A percentile compares a stretch with the other conserved stretches of the same genome.
phyloP scores from a whole-genome alignment of 805 yeast species.

The Barnettozyma californica region DNA sequence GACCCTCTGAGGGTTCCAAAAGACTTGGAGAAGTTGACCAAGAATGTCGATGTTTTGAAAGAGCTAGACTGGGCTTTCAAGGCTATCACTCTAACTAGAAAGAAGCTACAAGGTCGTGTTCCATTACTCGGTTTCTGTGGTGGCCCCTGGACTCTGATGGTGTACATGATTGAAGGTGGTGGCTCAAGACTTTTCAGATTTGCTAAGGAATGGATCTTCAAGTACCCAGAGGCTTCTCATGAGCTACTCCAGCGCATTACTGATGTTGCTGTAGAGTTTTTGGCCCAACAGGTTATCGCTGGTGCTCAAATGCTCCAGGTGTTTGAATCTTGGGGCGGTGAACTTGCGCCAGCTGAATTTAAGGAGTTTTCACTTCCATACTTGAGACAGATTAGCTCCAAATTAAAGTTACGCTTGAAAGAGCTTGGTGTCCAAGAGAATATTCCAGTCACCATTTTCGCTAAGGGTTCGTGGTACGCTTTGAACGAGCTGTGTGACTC shows the following conservation, averaged over 20 bases:
- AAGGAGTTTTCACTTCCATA: slow-evolving; percentile 86
- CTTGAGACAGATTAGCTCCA: slow-evolving; percentile 64
- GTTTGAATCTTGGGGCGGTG: slow-evolving; percentile 98
- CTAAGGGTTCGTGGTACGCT: slow-evolving; percentile 98
- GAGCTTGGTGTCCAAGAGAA: slow-evolving; percentile 67
- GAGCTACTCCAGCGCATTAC: slow-evolving; percentile 70
- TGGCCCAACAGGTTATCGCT: slow-evolving; percentile 91
- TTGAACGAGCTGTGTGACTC: slow-evolving; percentile 74
- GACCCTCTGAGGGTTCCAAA: slow-evolving; percentile 74
- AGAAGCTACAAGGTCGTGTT: slow-evolving; percentile 80
- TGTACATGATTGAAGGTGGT: slow-evolving; percentile 97
- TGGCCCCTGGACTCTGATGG: slow-evolving; percentile 96
- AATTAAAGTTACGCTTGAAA: slow-evolving; percentile 60
- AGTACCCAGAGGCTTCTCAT: slow-evolving; percentile 68
- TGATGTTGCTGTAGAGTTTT: slow-evolving; percentile 84
- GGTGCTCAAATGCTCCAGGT: slow-evolving; percentile 98
- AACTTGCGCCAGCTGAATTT: slow-evolving; percentile 86
- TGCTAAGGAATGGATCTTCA: slow-evolving; percentile 89
- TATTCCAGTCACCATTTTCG: slow-evolving; percentile 85
- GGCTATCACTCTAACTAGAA: slow-evolving; percentile 88
- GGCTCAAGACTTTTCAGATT: slow-evolving; percentile 88
- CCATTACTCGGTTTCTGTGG: slow-evolving; percentile 95
- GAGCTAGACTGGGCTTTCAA: slow-evolving; percentile 92
- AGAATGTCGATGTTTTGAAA: slow-evolving; percentile 65
- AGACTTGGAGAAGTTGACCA: slow-evolving; percentile 55